Conservation (phyloP, 768 basidiomycete genomes). For the Termitomyces sp. region DNA sequence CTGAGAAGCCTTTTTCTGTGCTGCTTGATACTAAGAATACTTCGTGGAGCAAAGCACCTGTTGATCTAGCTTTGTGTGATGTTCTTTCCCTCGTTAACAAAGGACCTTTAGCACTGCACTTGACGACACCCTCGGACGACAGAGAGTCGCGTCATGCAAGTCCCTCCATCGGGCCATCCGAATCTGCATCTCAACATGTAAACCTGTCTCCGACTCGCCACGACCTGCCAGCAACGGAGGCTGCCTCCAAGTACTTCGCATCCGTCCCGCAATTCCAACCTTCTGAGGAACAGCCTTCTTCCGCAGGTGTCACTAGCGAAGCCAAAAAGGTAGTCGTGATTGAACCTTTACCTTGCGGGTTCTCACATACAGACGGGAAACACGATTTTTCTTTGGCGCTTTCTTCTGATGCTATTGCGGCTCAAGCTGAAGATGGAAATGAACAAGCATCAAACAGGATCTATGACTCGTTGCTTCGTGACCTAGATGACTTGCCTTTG, state of each 20-base stretch:
- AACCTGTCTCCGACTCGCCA: neutral
- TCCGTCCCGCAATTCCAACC: neutral
- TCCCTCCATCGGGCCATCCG: constrained; percentile 36
- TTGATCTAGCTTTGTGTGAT: neutral
- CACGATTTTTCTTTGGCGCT: neutral
- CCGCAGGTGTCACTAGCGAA: neutral
- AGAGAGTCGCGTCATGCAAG: neutral
- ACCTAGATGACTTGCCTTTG: constrained; percentile 4
- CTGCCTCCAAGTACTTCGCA: constrained; percentile 11
- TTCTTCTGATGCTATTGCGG: neutral
- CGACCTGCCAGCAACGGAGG: neutral
- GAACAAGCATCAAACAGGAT: neutral
- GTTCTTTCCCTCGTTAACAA: neutral
- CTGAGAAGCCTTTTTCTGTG: constrained; percentile 19
- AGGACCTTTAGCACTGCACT: neutral
- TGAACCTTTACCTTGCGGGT: neutral
- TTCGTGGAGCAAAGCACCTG: neutral
- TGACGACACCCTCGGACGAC: neutral
- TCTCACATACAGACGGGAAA: neutral
- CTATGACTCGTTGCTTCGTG: neutral
- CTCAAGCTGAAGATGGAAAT: neutral
- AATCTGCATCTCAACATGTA: constrained; percentile 49
- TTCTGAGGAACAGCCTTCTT: neutral
- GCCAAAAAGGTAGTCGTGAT: neutral
- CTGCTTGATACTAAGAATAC: constrained; percentile 29